Percentiles rank a stretch among this genome's conserved stretches.
phyloP scores from a whole-genome alignment of 495 filamentous ascomycete species.

The Aspergillus affinis region DNA sequence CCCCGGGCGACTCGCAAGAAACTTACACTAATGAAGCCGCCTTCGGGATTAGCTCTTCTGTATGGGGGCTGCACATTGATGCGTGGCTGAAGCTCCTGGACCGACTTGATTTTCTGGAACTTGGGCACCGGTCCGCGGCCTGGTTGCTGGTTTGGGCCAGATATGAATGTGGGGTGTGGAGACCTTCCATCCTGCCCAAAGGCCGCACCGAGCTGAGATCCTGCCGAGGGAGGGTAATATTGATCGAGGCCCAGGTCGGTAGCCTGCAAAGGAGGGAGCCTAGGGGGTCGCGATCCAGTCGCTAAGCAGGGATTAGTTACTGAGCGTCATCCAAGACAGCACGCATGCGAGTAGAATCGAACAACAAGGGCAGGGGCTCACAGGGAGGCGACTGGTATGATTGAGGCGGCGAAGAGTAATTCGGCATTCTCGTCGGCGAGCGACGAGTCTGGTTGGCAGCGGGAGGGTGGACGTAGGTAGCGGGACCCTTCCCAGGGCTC shows the following conservation, averaged over 20 bases:
- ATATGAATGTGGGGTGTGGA: conserved; percentile 53
- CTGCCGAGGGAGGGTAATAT: conserved; percentile 69
- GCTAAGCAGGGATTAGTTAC: conserved; percentile 16
- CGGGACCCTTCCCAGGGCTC: conserved; percentile 57
- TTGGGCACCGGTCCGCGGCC: conserved; percentile 79
- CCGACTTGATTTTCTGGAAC: conserved; percentile 72
- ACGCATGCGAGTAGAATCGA: not conserved
- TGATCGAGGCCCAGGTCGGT: conserved; percentile 60
- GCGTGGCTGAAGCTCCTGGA: conserved; percentile 75
- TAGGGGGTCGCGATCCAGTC: conserved; percentile 40
- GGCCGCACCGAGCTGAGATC: conserved; percentile 65
- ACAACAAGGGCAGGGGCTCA: conserved; percentile 30
- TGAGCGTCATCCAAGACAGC: conserved; percentile 9
- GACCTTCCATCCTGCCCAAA: conserved; percentile 75
- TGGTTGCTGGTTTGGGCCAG: conserved; percentile 40
- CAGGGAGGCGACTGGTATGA: conserved; percentile 63
- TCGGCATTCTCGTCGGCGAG: conserved; percentile 57
- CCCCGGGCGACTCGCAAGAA: conserved; percentile 1
- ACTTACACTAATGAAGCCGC: conserved; percentile 96
- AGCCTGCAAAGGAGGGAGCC: conserved; percentile 70
- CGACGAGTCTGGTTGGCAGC: conserved; percentile 46
- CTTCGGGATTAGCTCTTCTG: conserved; percentile 91
- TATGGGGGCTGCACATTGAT: conserved; percentile 86
- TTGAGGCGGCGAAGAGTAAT: conserved; percentile 62
- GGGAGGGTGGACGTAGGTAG: conserved; percentile 45